A percentile compares a stretch with the other conserved stretches of the same genome.
These are phyloP conservation scores for Dendrothele bispora DNA, from an alignment of 768 basidiomycete genomes.

Conservation along the genomic window DNA sequence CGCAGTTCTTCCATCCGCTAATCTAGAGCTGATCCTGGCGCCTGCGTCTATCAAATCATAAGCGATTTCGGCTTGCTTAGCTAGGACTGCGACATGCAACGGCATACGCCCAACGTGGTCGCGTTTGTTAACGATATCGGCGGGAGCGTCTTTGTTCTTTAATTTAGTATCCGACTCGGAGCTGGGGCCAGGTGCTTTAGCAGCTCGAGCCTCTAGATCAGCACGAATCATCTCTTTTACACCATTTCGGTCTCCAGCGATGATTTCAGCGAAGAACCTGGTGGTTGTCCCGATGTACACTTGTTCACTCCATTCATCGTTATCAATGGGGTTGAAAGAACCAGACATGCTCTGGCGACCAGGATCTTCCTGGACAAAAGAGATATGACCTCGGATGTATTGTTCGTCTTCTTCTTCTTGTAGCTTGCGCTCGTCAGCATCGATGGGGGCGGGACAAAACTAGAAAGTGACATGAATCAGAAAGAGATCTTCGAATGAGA, in stretches of 20 bases:
- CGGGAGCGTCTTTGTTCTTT: too few species aligned
- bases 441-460: slow-evolving; percentile 55
- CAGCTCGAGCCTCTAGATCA: too few species aligned
- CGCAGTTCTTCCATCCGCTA: slow-evolving; percentile 56
- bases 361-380: slow-evolving; percentile 60
- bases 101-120: slow-evolving; percentile 59
- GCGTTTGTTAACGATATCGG: slow-evolving; percentile 48
- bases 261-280: slow-evolving; percentile 58
- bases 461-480: slow-evolving; percentile 15
- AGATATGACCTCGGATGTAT: slow-evolving; percentile 53
- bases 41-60: slow-evolving; percentile 54
- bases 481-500: too few species aligned
- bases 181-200: too few species aligned
- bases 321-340: slow-evolving; percentile 66
- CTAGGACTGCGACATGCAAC: slow-evolving; percentile 57
- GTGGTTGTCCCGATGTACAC: slow-evolving; percentile 57
- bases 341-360: slow-evolving; percentile 62
- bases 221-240: slow-evolving; percentile 42
- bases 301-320: slow-evolving; percentile 63
- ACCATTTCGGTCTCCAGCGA: slow-evolving; percentile 37
- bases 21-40: slow-evolving; percentile 52
- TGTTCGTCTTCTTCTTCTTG: slow-evolving; percentile 52
- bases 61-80: slow-evolving; percentile 44
- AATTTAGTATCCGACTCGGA: too few species aligned
- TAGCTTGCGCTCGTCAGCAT: slow-evolving; percentile 53